Base-by-base conservation (phyloP, 768 basidiomycete species). In the Guyanaporus albipodus region DNA sequence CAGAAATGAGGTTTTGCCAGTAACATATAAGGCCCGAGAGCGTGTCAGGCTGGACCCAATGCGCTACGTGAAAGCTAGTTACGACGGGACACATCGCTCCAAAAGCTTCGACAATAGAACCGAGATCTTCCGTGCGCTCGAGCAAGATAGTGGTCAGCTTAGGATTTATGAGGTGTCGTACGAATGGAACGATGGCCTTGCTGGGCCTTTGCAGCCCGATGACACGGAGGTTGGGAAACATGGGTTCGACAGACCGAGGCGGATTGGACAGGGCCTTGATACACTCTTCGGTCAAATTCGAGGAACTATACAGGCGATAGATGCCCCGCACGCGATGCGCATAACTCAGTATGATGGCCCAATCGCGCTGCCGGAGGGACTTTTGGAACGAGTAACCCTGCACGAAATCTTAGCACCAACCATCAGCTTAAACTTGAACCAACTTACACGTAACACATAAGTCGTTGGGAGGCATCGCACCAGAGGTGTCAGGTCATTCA, bases 191-290 rank as follows among this genome's bases (percentile, higher is more conserved):
- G n/a, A 56, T 4, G 4, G 19, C 7, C 2, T 15, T 8, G 4
- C n/a, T 21, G 18, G 43, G 42, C 8, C 18, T 4, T 4, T 33
- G 0, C 2, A 56, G 5, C 15, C 14, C 42, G 8, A 56, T 11
- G 5, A 10, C 2, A 18, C 37, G 38, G 42, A 56, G 50, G 4
- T 45, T 56, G 3, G 50, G 55, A n/a, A 52, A 52, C 18, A 56
- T 44, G 0, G 34, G 14, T 19, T 27, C 11, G 17, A 6, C 7
- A 9, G 34, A 22, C 27, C 22, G 8, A 3, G 44, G 47, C 4
- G 29, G 38, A 3, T 35, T 38, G n/a, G 42, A 55, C 18, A 55
- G 36, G 3, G 28, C 19, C 14, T 38, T 11, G 39, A 55, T 17
- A 33, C 29, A 43, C 5, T 47, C 33, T 6, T 4, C 22, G 22